Evolutionary conservation across 495 filamentous ascomycete species (phyloP).

Genomic region (Sabuloglossum arenarium): DNA sequence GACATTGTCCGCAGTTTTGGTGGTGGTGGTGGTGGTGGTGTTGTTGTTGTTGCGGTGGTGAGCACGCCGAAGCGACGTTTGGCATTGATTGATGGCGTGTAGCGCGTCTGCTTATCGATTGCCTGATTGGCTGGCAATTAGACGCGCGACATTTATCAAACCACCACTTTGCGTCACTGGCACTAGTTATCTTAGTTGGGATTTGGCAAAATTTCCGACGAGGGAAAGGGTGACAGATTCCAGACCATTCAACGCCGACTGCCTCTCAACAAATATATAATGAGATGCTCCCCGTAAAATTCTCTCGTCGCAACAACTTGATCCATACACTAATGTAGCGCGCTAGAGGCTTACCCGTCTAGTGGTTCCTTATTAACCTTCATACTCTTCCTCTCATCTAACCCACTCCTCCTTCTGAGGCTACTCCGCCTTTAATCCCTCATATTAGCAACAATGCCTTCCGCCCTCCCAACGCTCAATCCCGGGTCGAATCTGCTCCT

Average conservation of each 20-base stretch:
- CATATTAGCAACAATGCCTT: not conserved
- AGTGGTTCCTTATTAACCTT: not conserved
- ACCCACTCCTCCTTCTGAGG: not conserved
- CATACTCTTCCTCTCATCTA: not conserved
- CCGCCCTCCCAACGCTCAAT: constrained; percentile 7
- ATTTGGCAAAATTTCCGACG: not conserved
- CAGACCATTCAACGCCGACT: not conserved
- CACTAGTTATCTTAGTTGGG: too few species aligned
- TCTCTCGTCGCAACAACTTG: not conserved
- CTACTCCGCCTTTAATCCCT: not conserved
- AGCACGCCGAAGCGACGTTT: too few species aligned
- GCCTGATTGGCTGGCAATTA: not conserved
- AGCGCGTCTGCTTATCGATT: not conserved
- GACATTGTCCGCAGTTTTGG: not conserved
- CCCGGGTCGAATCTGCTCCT: constrained; percentile 39
- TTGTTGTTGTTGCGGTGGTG: not conserved
- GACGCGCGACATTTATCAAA: not conserved
- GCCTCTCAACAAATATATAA: not conserved
- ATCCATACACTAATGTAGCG: not conserved
- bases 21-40: too few species aligned
- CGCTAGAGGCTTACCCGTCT: not conserved
- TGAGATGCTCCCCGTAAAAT: not conserved
- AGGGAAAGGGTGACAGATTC: not conserved
- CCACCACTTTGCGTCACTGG: not conserved
- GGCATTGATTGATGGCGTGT: too few species aligned